These are phyloP conservation scores for Spencermartinsiella ligniputridi DNA, from an alignment of 1,139 yeast species.

Conservation along the genomic window DNA sequence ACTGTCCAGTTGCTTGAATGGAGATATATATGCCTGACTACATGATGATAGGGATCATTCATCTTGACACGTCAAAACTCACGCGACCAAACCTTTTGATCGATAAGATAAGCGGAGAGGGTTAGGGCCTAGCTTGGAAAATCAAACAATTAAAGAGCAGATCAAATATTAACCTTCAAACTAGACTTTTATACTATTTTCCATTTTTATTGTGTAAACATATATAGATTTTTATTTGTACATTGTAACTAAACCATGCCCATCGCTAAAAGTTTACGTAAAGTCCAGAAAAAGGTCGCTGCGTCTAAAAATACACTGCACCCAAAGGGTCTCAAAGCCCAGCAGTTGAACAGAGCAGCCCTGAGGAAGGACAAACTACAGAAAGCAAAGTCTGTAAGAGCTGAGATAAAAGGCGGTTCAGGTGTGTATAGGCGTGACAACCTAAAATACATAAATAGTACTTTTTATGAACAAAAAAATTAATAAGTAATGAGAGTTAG, in stretches of 20 bases:
- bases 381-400: conserved; percentile 56
- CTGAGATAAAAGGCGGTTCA: conserved; percentile 44
- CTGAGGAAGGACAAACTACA: conserved; percentile 70
- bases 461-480: background rate
- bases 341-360: conserved; percentile 80
- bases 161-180: too few species aligned
- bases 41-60: too few species aligned
- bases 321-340: conserved; percentile 84
- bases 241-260: conserved; percentile 72
- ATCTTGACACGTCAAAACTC: too few species aligned
- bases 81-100: background rate
- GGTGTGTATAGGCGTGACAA: conserved; percentile 13
- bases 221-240: too few species aligned
- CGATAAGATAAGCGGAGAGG: background rate
- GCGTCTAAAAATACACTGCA: conserved; percentile 54
- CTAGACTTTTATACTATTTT: too few species aligned
- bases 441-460: background rate
- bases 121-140: background rate
- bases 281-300: conserved; percentile 65
- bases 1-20: too few species aligned
- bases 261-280: conserved; percentile 63
- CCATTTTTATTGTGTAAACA: too few species aligned
- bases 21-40: too few species aligned
- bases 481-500: conserved; percentile 42
- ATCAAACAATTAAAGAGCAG: too few species aligned